Evolutionary conservation across 2,329 filamentous ascomycete genomes (phyloP), one percentile per base, ranked within the genome.

Genomic region (Chalaropsis thielavioides): DNA sequence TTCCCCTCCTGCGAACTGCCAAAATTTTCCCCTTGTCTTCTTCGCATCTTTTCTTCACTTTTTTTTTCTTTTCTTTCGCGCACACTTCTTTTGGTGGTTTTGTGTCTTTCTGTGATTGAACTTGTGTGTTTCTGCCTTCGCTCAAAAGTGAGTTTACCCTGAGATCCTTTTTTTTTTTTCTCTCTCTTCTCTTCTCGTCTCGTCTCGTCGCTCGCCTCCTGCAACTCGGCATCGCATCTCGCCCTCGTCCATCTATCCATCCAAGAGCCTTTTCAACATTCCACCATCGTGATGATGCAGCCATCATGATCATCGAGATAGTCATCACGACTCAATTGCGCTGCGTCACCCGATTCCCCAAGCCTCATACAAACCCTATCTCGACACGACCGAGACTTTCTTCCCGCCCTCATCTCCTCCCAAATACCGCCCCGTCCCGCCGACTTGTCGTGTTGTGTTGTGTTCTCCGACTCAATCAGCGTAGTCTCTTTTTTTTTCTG

Each of bases 141-240:
- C 78, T 74, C 74, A 80, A 80, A 80, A 80, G 78, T 80, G 74
- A 80, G 78, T 80, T 68, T 58, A 31, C 31, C 15, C n/a, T 38
- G 24, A 54, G 3, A n/a, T 19, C 43, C 8, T 38, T 38, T 69
- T 68, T 56, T 69, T 62, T 69, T 69, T 68, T 65, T 65, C 68
- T 60, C 62, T 35, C 19, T 66, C 19, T n/a, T 13, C 27, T 38
- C 56, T 27, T 38, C 31, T 41, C 22, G 31, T 64, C 66, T 59
- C 58, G 51, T 58, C 64, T 61, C 63, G 58, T 61, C 38, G 24
- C 27, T 38, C 17, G 27, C 19, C 46, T 27, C 1, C 64, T 44
- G 3, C 24, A 19, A 46, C 40, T 38, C n/a, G 27, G 58, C 62
- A 60, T 56, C 49, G 58, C 65, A 44, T 64, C 65, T 56, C 17